Conservation (phyloP, 768 basidiomycete genomes). For the Kwoniella heveanensis region DNA sequence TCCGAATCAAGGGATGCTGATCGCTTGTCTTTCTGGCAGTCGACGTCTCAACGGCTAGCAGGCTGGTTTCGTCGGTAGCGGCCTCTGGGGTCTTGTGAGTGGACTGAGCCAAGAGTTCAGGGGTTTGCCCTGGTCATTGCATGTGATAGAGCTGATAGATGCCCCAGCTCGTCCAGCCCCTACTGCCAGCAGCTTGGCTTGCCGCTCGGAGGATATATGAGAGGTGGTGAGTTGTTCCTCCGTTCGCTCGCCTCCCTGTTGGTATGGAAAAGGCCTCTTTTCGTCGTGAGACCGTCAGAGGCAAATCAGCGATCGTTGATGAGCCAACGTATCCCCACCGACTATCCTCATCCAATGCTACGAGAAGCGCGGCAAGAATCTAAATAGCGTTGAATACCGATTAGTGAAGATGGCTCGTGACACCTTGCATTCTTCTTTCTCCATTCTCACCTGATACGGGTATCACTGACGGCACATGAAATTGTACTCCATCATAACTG, state of each 20-base stretch:
- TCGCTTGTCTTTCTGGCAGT: constrained; percentile 10
- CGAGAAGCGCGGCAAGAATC: too few species aligned
- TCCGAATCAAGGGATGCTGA: background rate
- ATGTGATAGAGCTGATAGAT: too few species aligned
- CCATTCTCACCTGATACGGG: too few species aligned
- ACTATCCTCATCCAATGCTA: too few species aligned
- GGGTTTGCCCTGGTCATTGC: too few species aligned
- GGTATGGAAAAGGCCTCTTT: background rate
- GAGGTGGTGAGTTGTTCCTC: constrained; percentile 24
- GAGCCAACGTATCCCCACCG: too few species aligned
- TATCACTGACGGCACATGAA: too few species aligned
- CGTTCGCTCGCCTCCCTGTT: too few species aligned
- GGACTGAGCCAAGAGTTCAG: background rate
- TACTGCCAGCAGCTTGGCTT: constrained; percentile 30
- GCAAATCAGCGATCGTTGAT: background rate
- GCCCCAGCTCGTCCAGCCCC: constrained; percentile 2
- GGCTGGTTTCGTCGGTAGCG: constrained; percentile 12
- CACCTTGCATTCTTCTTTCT: too few species aligned
- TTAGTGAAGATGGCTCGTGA: too few species aligned
- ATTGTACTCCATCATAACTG: background rate
- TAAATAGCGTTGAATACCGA: too few species aligned
- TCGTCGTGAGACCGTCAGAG: background rate
- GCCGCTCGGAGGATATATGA: constrained; percentile 14
- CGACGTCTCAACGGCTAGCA: constrained; percentile 18
- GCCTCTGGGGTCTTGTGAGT: constrained; percentile 35